Percentiles rank a stretch among this genome's conserved stretches.
Conservation (phyloP, 768 basidiomycete species). For the Kwoniella botswanensis region DNA sequence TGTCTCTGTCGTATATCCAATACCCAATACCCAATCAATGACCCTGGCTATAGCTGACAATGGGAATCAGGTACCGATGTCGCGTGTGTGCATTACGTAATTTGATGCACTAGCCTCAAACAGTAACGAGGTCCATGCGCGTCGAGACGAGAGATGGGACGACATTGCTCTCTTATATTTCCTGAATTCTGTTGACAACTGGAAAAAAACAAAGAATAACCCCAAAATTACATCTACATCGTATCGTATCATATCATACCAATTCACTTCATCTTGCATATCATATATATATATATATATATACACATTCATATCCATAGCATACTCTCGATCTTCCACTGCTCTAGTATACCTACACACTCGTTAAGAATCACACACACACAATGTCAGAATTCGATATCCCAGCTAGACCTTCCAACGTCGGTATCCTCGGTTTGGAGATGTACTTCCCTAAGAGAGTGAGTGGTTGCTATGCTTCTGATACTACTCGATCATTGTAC, state of each 20-base stretch:
- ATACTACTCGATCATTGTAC: not conserved
- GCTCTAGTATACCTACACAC: not conserved
- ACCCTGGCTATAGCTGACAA: too few relatives aligned
- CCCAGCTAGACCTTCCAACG: conserved; percentile 77
- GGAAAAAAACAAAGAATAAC: not conserved
- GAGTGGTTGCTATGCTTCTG: conserved; percentile 53
- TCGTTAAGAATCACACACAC: conserved; percentile 5
- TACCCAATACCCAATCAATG: too few relatives aligned
- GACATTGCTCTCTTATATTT: not conserved
- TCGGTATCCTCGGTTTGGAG: conserved; percentile 91
- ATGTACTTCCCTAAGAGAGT: conserved; percentile 93
- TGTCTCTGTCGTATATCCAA: too few relatives aligned
- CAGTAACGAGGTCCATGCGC: not conserved
- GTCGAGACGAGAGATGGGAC: not conserved
- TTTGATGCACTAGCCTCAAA: not conserved
- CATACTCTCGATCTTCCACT: not conserved
- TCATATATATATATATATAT: not conserved
- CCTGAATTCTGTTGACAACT: too few relatives aligned
- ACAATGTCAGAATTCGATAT: conserved; percentile 52
- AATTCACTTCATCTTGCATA: not conserved
- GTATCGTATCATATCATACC: not conserved
- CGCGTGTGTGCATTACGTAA: not conserved
- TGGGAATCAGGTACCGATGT: not conserved
- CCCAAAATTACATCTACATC: not conserved
- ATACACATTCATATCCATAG: not conserved